Percentiles rank a stretch among this genome's conserved stretches.
phyloP scores from a whole-genome alignment of 2,329 filamentous ascomycete genomes.

The Ascosphaera acerosa region DNA sequence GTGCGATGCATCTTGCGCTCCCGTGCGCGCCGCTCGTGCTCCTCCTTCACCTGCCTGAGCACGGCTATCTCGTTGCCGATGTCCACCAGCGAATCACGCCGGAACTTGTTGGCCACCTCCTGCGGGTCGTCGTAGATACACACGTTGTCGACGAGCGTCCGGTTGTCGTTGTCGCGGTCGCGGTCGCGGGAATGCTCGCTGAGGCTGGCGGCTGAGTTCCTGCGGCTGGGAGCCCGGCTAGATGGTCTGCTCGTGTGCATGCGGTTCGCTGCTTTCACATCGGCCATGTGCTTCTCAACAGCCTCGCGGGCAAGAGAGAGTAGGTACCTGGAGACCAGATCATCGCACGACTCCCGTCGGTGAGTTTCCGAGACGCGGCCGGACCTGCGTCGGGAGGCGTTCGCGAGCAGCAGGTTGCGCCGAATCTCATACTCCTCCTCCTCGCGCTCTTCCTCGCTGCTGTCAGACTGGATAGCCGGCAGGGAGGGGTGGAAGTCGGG shows the following conservation, averaged over 20 bases:
- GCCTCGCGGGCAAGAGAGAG: constrained; percentile 57
- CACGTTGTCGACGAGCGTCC: no score
- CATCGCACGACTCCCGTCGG: constrained; percentile 38
- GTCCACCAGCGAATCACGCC: constrained; percentile 21
- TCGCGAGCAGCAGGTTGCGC: constrained; percentile 9
- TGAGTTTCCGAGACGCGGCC: constrained; percentile 2
- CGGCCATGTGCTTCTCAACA: constrained; percentile 54
- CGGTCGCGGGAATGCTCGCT: constrained; percentile 15
- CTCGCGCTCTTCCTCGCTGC: constrained; percentile 1
- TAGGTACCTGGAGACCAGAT: constrained; percentile 49
- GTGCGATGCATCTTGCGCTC: constrained; percentile 5
- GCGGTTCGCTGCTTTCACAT: constrained; percentile 27
- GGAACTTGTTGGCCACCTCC: constrained; percentile 11
- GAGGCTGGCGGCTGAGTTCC: constrained; percentile 9
- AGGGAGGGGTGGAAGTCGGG: constrained; percentile 20
- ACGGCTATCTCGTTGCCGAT: constrained; percentile 50
- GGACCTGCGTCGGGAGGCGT: constrained; percentile 6
- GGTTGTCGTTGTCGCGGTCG: constrained; percentile 9
- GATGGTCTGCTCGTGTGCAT: constrained; percentile 22
- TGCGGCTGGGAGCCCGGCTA: constrained; percentile 12
- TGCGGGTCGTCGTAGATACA: constrained; percentile 4
- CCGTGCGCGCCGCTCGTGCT: constrained; percentile 25
- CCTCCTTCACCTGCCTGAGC: constrained; percentile 53
- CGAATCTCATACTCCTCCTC: constrained; percentile 1
- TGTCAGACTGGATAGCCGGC: constrained; percentile 13